Conservation (phyloP, 352 stramenopile species). For the Phytophthora tentaculata region DNA sequence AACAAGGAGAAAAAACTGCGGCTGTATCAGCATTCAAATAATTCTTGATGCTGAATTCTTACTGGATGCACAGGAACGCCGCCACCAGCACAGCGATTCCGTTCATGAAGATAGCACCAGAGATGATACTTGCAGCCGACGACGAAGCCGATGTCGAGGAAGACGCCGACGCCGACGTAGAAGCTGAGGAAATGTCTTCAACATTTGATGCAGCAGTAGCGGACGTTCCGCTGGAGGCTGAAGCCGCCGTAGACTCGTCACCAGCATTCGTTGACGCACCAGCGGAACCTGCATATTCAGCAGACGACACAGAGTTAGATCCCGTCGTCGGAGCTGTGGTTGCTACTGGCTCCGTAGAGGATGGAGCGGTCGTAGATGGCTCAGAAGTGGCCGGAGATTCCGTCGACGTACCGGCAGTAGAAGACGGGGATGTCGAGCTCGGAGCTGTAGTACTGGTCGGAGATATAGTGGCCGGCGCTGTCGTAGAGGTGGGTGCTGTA, state of each 20-base stretch:
- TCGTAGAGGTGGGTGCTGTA: slow-evolving; percentile 3
- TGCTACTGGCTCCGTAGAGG: slow-evolving; percentile 5
- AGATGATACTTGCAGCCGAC: slow-evolving; percentile 25
- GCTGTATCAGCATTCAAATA: no score
- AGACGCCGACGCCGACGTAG: slow-evolving; percentile 21
- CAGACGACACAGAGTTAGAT: slow-evolving; percentile 36
- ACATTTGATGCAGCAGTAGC: slow-evolving; percentile 9
- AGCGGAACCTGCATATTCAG: slow-evolving; percentile 41
- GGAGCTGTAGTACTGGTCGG: slow-evolving; percentile 9
- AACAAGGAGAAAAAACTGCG: no score
- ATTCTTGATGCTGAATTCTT: slow-evolving; percentile 19
- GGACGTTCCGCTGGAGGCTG: slow-evolving; percentile 9
- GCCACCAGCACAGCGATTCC: slow-evolving; percentile 27
- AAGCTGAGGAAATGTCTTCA: slow-evolving; percentile 16
- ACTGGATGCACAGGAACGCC: slow-evolving; percentile 38
- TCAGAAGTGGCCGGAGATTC: slow-evolving; percentile 5
- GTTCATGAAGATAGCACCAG: slow-evolving; percentile 29
- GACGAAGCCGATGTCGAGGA: slow-evolving; percentile 27
- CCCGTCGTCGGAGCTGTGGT: slow-evolving; percentile 13
- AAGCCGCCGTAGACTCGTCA: slow-evolving; percentile 22
- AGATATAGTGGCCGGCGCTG: slow-evolving; percentile 5
- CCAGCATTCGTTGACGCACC: slow-evolving; percentile 26
- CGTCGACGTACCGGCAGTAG: slow-evolving; percentile 15
- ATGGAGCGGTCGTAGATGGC: slow-evolving; percentile 3
- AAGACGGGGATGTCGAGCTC: slow-evolving; percentile 4